Percentiles rank a stretch among this genome's conserved stretches.
Evolutionary conservation across 2,329 filamentous ascomycete genomes (phyloP).

Genomic region (Talaromyces funiculosus): DNA sequence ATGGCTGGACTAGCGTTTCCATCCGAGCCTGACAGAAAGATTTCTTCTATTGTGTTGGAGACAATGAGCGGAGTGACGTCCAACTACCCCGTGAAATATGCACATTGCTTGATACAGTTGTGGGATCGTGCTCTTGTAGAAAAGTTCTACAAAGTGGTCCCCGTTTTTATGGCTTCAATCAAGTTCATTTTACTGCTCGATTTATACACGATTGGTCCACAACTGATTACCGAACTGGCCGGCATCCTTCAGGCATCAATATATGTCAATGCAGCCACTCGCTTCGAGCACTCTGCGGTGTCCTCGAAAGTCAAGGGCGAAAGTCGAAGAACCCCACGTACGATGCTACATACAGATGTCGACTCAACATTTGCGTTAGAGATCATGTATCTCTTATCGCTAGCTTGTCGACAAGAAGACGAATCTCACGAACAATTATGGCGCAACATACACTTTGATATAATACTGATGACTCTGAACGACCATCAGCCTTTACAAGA

Average conservation of each 20-base stretch:
- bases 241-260: constrained; percentile 40
- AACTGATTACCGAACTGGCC: constrained; percentile 34
- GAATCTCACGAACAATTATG: constrained; percentile 47
- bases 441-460: constrained; percentile 51
- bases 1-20: constrained; percentile 51
- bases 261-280: constrained; percentile 52
- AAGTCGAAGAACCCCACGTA: constrained; percentile 36
- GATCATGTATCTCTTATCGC: constrained; percentile 50
- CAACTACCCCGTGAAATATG: constrained; percentile 46
- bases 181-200: constrained; percentile 38
- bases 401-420: constrained; percentile 41
- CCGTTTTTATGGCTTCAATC: constrained; percentile 38
- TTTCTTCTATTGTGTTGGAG: constrained; percentile 53
- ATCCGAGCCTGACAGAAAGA: constrained; percentile 41
- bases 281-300: constrained; percentile 42
- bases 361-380: constrained; percentile 51
- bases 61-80: constrained; percentile 40
- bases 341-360: constrained; percentile 44
- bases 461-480: constrained; percentile 55
- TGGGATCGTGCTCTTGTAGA: constrained; percentile 55
- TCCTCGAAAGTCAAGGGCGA: constrained; percentile 36
- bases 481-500: constrained; percentile 53
- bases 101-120: constrained; percentile 46
- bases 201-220: constrained; percentile 29
- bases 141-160: constrained; percentile 42